Conservation (phyloP, 2,329 filamentous ascomycete genomes). For the Venturia nashicola region DNA sequence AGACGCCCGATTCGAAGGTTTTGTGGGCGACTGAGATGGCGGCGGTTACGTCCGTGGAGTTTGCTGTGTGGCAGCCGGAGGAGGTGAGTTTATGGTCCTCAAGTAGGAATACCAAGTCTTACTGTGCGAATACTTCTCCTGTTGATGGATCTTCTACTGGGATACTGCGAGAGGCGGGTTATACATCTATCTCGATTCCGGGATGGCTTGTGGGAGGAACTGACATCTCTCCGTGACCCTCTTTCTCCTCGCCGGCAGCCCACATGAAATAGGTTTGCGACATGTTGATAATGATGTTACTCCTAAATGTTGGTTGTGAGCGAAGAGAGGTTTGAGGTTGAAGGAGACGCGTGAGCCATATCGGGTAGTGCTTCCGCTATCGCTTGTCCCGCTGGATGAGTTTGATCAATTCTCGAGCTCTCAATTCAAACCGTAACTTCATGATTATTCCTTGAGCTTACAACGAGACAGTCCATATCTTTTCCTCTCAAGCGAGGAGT, state of each 20-base stretch:
- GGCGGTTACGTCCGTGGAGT: conserved; percentile 51
- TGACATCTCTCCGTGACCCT: conserved; percentile 35
- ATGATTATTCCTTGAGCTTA: too few relatives aligned
- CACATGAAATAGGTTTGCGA: conserved; percentile 21
- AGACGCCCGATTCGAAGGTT: conserved; percentile 61
- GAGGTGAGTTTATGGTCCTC: conserved; percentile 16
- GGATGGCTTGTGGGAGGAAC: conserved; percentile 17
- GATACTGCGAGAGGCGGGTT: conserved; percentile 28
- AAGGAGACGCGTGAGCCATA: neutral
- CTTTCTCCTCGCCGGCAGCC: conserved; percentile 29
- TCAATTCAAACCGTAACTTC: too few relatives aligned
- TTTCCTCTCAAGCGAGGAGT: too few relatives aligned
- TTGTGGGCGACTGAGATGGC: conserved; percentile 58
- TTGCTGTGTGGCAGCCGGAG: conserved; percentile 49
- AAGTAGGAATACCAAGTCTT: conserved; percentile 13
- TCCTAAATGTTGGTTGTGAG: neutral
- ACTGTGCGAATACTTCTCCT: conserved; percentile 40
- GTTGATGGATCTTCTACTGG: conserved; percentile 42
- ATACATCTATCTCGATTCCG: conserved; percentile 9
- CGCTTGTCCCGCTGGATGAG: neutral
- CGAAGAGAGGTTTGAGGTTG: neutral
- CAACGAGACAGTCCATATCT: too few relatives aligned
- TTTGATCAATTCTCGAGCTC: neutral
- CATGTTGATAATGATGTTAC: conserved; percentile 10
- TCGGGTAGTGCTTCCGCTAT: neutral